phyloP scores from a whole-genome alignment of 257 asterid genomes.

The Solanum sparsipilum region DNA sequence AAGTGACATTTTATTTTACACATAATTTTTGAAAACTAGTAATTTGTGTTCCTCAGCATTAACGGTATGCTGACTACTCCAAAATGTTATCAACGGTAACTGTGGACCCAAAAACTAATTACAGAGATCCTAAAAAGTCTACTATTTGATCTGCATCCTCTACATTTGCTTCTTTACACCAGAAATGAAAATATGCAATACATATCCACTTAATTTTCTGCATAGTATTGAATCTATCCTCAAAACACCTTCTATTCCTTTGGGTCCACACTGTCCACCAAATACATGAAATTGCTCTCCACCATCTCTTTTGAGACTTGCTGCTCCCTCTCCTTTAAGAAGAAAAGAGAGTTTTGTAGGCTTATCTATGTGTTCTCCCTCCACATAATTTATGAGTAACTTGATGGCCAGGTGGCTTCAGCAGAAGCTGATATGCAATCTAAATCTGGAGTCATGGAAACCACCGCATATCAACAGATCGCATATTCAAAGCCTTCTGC shows the following conservation, averaged over 20 bases:
- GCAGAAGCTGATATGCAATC: conserved; percentile 30
- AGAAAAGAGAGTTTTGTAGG: neutral
- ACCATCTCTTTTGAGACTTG: neutral
- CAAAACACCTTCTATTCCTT: neutral
- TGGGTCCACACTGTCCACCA: neutral
- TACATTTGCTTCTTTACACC: neutral
- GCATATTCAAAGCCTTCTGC: conserved; percentile 31
- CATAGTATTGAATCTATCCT: neutral
- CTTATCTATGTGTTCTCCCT: neutral
- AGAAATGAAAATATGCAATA: neutral
- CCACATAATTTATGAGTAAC: neutral
- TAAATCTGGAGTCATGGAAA: conserved; percentile 25
- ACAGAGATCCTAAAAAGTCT: neutral
- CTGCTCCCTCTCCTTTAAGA: neutral
- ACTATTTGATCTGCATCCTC: neutral
- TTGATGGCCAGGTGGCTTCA: conserved; percentile 34
- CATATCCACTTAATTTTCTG: neutral
- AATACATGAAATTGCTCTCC: neutral
- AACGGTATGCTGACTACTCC: neutral
- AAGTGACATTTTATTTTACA: neutral
- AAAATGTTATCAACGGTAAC: neutral
- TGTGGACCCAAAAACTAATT: neutral
- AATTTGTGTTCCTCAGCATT: neutral
- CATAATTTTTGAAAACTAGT: neutral
- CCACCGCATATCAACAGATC: conserved; percentile 23